Evolutionary conservation across 306 rosid species (phyloP).

Genomic region (Cucumis melo): DNA sequence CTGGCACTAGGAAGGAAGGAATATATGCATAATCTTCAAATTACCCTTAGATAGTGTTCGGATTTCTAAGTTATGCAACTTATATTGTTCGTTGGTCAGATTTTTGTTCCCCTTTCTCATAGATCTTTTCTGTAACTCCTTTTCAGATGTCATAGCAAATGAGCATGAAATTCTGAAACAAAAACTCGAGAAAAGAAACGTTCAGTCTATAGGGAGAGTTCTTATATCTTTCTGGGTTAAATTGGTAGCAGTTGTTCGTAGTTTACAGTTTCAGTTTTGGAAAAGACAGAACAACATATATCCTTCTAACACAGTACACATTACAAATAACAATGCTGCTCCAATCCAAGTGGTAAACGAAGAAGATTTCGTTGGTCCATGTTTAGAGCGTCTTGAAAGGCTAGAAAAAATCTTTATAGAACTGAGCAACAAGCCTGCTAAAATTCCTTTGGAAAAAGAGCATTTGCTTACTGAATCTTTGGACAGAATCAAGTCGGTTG

Average conservation of each 20-base stretch:
- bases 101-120: background rate
- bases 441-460: constrained; percentile 79
- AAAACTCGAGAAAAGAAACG: constrained; percentile 34
- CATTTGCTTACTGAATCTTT: constrained; percentile 67
- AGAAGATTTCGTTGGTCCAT: constrained; percentile 48
- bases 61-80: background rate
- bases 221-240: constrained; percentile 39
- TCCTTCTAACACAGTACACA: constrained; percentile 34
- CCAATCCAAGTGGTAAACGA: constrained; percentile 34
- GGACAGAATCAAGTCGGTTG: constrained; percentile 81
- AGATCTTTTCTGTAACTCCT: background rate
- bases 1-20: background rate
- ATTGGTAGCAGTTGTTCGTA: constrained; percentile 30
- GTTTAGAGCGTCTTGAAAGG: constrained; percentile 63
- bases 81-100: background rate
- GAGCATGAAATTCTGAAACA: constrained; percentile 28
- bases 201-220: constrained; percentile 24
- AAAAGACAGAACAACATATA: constrained; percentile 45
- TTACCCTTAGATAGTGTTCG: background rate
- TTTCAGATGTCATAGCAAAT: constrained; percentile 33
- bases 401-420: constrained; percentile 55
- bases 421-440: constrained; percentile 55
- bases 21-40: background rate
- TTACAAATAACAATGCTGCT: constrained; percentile 21
- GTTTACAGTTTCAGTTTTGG: constrained; percentile 44